These are phyloP conservation scores for Clonostachys chloroleuca DNA, from an alignment of 2,329 filamentous ascomycete species.

Conservation along the genomic window DNA sequence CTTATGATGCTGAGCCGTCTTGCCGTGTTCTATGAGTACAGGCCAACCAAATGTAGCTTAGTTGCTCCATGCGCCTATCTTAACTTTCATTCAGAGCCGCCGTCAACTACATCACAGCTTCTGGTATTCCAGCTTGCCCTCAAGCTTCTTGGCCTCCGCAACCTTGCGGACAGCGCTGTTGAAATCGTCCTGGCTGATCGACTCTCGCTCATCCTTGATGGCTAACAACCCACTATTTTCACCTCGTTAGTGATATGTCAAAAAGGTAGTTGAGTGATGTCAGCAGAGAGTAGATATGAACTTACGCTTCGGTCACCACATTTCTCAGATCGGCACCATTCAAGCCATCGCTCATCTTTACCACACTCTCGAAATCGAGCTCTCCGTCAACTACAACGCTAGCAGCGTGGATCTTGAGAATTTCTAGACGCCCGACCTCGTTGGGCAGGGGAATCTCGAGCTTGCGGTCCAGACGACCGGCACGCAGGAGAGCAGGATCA, in stretches of 20 bases:
- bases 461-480: constrained; percentile 92
- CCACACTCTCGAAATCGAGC: constrained; percentile 97
- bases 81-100: too few species aligned
- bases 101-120: constrained; percentile 59
- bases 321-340: constrained; percentile 98
- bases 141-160: constrained; percentile 94
- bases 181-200: constrained; percentile 97
- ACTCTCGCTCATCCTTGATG: constrained; percentile 96
- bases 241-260: constrained; percentile 13
- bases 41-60: too few species aligned
- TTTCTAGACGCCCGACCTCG: constrained; percentile 92
- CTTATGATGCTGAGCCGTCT: too few species aligned
- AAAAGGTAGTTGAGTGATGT: too few species aligned
- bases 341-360: constrained; percentile 99
- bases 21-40: too few species aligned
- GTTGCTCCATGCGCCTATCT: too few species aligned
- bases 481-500: constrained; percentile 86
- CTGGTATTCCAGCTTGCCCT: constrained; percentile 97
- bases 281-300: constrained; percentile 14
- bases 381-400: constrained; percentile 88
- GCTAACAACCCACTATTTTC: constrained; percentile 77
- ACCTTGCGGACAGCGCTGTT: constrained; percentile 99
- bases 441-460: constrained; percentile 97
- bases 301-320: constrained; percentile 96
- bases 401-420: constrained; percentile 93